Conservation (phyloP, 441 rosid genomes). For the Erodium chrysanthum region DNA sequence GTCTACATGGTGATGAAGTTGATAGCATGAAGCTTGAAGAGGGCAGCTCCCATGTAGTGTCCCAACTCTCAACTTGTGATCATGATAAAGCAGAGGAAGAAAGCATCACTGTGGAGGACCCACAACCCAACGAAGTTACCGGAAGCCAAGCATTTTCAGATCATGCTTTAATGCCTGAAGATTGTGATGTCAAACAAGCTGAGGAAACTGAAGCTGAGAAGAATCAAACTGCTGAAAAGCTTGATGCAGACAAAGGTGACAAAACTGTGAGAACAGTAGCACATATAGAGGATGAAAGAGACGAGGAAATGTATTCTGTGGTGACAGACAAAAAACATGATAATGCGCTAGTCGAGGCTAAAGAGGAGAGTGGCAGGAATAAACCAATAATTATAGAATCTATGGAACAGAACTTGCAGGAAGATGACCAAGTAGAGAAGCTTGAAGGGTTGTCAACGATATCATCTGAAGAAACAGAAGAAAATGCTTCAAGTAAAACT, state of each 20-base stretch:
- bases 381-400: background rate
- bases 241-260: background rate
- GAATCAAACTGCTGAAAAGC: background rate
- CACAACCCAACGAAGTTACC: background rate
- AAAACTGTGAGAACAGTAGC: background rate
- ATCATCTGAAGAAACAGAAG: conserved; percentile 13
- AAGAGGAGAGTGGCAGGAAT: conserved; percentile 2
- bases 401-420: background rate
- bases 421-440: conserved; percentile 13
- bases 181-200: background rate
- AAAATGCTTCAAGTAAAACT: conserved; percentile 3
- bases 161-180: background rate
- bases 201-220: background rate
- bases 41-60: background rate
- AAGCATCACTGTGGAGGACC: background rate
- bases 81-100: background rate
- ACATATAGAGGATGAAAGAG: background rate
- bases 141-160: background rate
- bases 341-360: background rate
- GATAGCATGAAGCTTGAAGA: conserved; percentile 4
- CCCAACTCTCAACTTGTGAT: background rate
- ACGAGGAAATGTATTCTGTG: too few species aligned
- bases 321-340: too few species aligned
- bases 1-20: background rate
- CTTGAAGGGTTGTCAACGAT: background rate